Conservation (phyloP, 257 asterid species). For the Ocimum tenuiflorum region DNA sequence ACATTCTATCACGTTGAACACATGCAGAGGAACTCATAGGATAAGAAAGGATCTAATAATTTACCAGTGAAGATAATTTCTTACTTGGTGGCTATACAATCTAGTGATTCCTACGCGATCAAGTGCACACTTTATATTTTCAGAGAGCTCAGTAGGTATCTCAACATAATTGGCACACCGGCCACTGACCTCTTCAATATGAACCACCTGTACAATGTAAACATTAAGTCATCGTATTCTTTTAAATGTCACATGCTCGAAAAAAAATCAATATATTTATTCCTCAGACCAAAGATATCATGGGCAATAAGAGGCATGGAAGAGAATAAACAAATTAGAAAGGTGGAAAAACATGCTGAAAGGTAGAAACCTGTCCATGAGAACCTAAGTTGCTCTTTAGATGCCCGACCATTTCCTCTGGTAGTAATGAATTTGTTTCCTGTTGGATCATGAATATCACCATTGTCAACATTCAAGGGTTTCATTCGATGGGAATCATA, state of each 20-base stretch:
- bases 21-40: background rate
- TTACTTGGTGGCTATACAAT: slow-evolving; percentile 88
- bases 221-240: slow-evolving; percentile 10
- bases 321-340: slow-evolving; percentile 1
- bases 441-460: slow-evolving; percentile 29
- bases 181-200: slow-evolving; percentile 59
- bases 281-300: slow-evolving; percentile 3
- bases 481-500: background rate
- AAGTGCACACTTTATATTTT: slow-evolving; percentile 52
- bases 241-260: background rate
- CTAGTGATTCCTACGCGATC: slow-evolving; percentile 55
- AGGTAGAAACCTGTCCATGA: slow-evolving; percentile 73
- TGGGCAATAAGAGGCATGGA: background rate
- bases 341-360: slow-evolving; percentile 6
- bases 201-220: slow-evolving; percentile 64
- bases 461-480: slow-evolving; percentile 8
- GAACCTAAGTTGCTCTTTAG: slow-evolving; percentile 62
- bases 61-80: slow-evolving; percentile 8
- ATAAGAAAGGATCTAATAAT: slow-evolving; percentile 2
- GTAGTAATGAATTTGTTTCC: slow-evolving; percentile 63
- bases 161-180: slow-evolving; percentile 66
- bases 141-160: slow-evolving; percentile 69
- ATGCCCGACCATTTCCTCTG: slow-evolving; percentile 82
- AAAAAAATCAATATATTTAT: background rate
- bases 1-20: slow-evolving; percentile 19